Conservation (phyloP, 805 yeast species). For the Candida patagonica region DNA sequence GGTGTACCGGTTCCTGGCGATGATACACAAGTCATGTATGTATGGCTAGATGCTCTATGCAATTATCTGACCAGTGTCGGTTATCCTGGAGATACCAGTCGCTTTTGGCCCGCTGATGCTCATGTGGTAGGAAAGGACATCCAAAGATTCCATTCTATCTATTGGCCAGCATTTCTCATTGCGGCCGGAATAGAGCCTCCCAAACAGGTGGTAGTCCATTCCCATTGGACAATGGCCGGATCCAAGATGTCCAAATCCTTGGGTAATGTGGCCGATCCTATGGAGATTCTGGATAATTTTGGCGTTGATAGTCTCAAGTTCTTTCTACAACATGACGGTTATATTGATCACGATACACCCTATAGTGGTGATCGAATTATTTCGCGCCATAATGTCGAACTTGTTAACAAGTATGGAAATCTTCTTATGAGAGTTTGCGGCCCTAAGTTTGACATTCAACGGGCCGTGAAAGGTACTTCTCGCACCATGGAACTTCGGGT, state of each 20-base stretch:
- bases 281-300: conserved; percentile 48
- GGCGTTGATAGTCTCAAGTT: conserved; percentile 58
- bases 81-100: conserved; percentile 34
- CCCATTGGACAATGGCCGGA: conserved; percentile 90
- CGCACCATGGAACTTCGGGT: conserved; percentile 18
- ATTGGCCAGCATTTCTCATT: conserved; percentile 88
- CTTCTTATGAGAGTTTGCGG: conserved; percentile 67
- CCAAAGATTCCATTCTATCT: conserved; percentile 74
- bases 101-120: conserved; percentile 52
- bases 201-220: conserved; percentile 70
- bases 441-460: conserved; percentile 47
- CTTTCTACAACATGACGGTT: conserved; percentile 67
- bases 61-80: conserved; percentile 74
- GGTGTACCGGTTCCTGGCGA: conserved; percentile 86
- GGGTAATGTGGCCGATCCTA: conserved; percentile 92
- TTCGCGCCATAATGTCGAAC: conserved; percentile 33
- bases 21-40: conserved; percentile 70
- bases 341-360: conserved; percentile 69
- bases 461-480: conserved; percentile 28
- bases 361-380: conserved; percentile 56
- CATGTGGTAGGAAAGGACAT: conserved; percentile 93
- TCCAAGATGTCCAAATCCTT: conserved; percentile 86
- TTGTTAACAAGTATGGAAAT: conserved; percentile 80
- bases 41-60: conserved; percentile 92
- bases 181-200: conserved; percentile 75